These are phyloP conservation scores for Metarhizium robertsii DNA, from an alignment of 2,329 filamentous ascomycete genomes.

Conservation along the genomic window DNA sequence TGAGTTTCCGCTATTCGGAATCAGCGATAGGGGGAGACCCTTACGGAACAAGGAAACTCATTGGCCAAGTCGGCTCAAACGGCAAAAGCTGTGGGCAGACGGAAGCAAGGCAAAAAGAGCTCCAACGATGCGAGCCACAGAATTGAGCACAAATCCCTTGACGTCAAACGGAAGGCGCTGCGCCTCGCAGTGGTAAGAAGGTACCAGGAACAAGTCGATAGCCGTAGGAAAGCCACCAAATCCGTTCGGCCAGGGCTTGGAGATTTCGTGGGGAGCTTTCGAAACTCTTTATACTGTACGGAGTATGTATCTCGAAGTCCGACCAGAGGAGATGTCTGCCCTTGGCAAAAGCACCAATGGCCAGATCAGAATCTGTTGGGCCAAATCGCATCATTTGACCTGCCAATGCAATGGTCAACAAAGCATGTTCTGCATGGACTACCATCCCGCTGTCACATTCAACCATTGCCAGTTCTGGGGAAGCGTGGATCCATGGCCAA, in stretches of 20 bases:
- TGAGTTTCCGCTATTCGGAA: not conserved
- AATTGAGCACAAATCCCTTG: not conserved
- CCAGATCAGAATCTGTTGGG: too few species aligned
- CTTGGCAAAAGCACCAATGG: too few species aligned
- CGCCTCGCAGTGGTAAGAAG: not conserved
- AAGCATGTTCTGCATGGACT: too few species aligned
- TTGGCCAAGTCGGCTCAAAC: not conserved
- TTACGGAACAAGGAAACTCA: not conserved
- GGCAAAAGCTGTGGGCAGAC: not conserved
- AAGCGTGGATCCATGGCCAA: too few species aligned
- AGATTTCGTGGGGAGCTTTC: not conserved
- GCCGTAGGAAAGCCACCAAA: not conserved
- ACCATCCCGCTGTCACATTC: too few species aligned
- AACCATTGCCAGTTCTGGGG: too few species aligned
- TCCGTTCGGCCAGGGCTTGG: not conserved
- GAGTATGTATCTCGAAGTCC: too few species aligned
- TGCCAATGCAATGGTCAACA: too few species aligned
- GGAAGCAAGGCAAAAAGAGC: not conserved
- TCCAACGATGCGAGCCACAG: not conserved
- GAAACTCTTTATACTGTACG: not conserved
- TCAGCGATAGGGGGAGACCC: too few species aligned
- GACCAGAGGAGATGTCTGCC: too few species aligned
- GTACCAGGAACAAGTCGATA: not conserved
- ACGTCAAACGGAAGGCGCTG: not conserved
- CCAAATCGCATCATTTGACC: too few species aligned